Conservation (phyloP, 108 stramenopile species). For the Parietichytrium sp. region DNA sequence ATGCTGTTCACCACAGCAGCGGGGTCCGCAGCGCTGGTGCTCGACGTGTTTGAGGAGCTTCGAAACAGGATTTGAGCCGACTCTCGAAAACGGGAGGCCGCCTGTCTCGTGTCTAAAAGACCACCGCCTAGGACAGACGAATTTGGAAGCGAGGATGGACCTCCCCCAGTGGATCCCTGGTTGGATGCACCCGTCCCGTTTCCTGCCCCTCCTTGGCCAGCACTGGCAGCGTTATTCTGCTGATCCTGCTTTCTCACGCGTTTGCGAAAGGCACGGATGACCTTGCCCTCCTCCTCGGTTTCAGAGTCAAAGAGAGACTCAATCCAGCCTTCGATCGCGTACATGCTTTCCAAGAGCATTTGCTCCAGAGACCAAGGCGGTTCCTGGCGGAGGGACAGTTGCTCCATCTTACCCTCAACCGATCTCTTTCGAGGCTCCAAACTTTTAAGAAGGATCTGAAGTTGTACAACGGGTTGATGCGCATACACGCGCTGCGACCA, state of each 20-base stretch:
- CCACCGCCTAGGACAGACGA: too few species aligned
- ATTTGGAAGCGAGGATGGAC: too few species aligned
- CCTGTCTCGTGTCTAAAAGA: too few species aligned
- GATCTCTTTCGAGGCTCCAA: neutral
- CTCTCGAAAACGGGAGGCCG: too few species aligned
- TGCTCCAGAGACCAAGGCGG: conserved; percentile 36
- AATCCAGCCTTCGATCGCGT: conserved; percentile 32
- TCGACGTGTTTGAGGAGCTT: too few species aligned
- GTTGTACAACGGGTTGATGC: neutral
- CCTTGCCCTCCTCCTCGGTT: conserved; percentile 3
- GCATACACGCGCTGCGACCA: conserved; percentile 25
- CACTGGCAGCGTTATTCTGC: neutral
- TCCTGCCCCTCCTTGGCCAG: neutral
- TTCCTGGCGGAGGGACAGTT: conserved; percentile 9
- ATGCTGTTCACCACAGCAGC: neutral
- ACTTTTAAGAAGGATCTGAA: neutral
- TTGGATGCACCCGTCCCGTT: too few species aligned
- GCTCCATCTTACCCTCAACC: neutral
- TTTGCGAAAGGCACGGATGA: conserved; percentile 17
- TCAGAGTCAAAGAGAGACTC: conserved; percentile 36
- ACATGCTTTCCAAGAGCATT: conserved; percentile 28
- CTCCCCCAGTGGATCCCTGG: too few species aligned
- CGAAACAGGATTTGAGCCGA: too few species aligned
- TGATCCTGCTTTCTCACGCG: neutral
- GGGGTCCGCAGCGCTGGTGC: too few species aligned